Evolutionary conservation across 306 rosid genomes (phyloP).

Genomic region (Fragaria nilgerrensis): DNA sequence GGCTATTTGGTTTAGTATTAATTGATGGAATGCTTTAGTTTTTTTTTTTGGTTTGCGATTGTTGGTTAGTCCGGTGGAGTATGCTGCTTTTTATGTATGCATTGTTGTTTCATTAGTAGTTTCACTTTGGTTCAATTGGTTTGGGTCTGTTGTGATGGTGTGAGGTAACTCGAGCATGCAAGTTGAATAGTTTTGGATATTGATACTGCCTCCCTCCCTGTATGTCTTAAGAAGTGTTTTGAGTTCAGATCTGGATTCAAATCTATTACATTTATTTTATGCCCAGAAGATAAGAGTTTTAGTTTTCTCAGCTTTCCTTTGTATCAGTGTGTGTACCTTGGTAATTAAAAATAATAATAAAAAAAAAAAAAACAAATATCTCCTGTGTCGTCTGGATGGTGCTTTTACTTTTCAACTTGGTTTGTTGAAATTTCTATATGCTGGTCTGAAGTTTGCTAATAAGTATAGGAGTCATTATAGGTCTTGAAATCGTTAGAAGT

Average conservation of each 20-base stretch:
- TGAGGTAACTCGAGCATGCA: not conserved
- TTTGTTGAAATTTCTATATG: constrained; percentile 7
- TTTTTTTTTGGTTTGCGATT: not conserved
- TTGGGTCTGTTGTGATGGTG: not conserved
- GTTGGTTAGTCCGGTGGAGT: not conserved
- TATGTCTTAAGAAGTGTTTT: not conserved
- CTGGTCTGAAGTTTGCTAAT: constrained; percentile 5
- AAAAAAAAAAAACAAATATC: not conserved
- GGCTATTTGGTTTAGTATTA: not conserved
- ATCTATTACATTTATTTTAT: not conserved
- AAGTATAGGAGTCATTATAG: constrained; percentile 10
- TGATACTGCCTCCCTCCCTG: not conserved
- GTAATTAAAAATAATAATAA: no score
- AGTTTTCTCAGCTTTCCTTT: not conserved
- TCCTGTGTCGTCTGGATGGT: not conserved
- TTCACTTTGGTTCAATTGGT: not conserved
- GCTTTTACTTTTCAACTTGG: not conserved
- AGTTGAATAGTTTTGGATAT: not conserved
- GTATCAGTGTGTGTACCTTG: not conserved
- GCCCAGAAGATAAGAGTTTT: not conserved
- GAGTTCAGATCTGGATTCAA: not conserved
- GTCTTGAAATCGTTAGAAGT: constrained; percentile 14
- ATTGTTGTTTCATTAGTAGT: not conserved
- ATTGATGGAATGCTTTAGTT: not conserved
- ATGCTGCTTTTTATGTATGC: not conserved